Evolutionary conservation across 805 yeast species (phyloP), one percentile per base, ranked within the genome.

Genomic region (Saccharomycopsis vini): DNA sequence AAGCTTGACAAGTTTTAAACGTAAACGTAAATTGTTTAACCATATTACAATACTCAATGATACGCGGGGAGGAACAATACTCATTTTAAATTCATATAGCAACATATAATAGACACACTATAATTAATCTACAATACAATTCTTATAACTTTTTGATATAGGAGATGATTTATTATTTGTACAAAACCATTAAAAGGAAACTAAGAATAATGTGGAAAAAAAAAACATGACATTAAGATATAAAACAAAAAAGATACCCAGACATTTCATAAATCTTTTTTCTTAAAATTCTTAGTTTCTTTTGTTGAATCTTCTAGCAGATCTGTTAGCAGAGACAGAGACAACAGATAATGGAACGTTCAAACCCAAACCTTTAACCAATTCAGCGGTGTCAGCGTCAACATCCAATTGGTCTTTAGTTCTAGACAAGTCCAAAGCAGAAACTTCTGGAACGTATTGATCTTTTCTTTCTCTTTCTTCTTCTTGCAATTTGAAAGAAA

Each of bases 391-490:
- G 38, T 47, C 50, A 24, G 34, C 40, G 31, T 47, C 50, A 31
- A 47, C 50, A 34, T 86, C 89, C 71, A 92, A 85, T 67, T 84
- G 92, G 69, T 88, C 88, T 75, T 88, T 87, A 69, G 92, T 81
- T 82, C 85, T 86, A 60, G 94, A 80, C 68, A 92, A 83, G 77
- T 92, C 97, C 71, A 92, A 86, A 72, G 98, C 98, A 68, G 98
- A 94, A 67, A 89, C 95, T 72, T 89, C 97, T 75, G 99, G 99
- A 66, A 94, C 98, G 76, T 89, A 92, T 79, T 92, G 98, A 76
- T 92, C 97, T 78, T 94, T 92, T 79, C 98, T 86, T 80, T 92
- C 99, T 82, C 98, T 90, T 83, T 92, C 99, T 79, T 92, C 99
- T 79, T 92, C 99, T 81, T 92, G 99, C 68, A 92, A 86, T 75